Conservation (phyloP, 192 early-diverging fungal species). For the Backusella luteola region DNA sequence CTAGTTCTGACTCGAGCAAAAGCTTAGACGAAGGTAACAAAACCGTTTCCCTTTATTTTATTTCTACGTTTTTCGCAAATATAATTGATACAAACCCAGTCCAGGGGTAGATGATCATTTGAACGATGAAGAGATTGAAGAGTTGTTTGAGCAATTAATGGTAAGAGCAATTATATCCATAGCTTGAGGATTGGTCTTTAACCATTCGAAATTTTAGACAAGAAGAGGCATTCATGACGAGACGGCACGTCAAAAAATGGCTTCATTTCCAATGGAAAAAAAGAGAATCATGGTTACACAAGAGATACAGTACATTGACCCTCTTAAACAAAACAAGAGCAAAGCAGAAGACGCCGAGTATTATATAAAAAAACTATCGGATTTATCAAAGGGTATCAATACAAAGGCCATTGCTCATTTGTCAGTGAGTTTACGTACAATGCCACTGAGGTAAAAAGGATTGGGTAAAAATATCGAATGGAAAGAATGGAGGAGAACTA, state of each 20-base stretch:
- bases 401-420: conserved; percentile 43
- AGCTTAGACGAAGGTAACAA: conserved; percentile 1
- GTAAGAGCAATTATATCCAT: conserved; percentile 16
- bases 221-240: conserved; percentile 50
- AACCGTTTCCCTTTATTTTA: neutral
- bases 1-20: neutral
- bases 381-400: conserved; percentile 5
- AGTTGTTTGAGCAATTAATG: conserved; percentile 50
- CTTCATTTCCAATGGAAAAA: conserved; percentile 46
- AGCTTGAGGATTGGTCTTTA: neutral
- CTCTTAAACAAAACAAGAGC: conserved; percentile 18
- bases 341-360: conserved; percentile 44
- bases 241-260: conserved; percentile 42
- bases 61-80: neutral
- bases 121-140: conserved; percentile 49
- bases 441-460: conserved; percentile 45
- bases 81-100: conserved; percentile 6
- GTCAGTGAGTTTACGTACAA: conserved; percentile 50
- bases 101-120: neutral
- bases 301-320: conserved; percentile 34
- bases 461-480: too few species aligned
- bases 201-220: conserved; percentile 22
- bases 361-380: conserved; percentile 44
- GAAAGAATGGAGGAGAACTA: neutral
- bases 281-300: conserved; percentile 54